Conservation (phyloP, 768 basidiomycete genomes). For the Kwoniella bestiolae region DNA sequence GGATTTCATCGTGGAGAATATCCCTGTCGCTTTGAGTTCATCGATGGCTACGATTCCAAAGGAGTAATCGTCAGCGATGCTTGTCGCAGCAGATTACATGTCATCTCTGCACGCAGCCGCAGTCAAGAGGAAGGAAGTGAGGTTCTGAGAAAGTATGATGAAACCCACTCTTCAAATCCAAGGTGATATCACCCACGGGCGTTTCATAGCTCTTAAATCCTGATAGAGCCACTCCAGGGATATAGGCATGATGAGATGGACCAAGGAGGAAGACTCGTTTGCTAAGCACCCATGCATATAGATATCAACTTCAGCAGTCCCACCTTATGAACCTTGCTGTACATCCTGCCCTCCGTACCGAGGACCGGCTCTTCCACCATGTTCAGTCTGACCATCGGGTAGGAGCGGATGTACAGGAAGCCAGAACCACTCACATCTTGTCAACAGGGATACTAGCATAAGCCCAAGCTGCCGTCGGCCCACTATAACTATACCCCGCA, state of each 20-base stretch:
- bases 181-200: slow-evolving; percentile 77
- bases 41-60: slow-evolving; percentile 64
- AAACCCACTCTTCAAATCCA: slow-evolving; percentile 80
- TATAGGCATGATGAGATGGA: slow-evolving; percentile 89
- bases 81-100: no score
- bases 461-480: slow-evolving; percentile 92
- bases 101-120: no score
- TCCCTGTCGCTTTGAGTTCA: slow-evolving; percentile 68
- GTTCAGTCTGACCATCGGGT: background rate
- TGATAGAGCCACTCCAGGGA: slow-evolving; percentile 84
- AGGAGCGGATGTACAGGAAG: background rate
- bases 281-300: slow-evolving; percentile 59
- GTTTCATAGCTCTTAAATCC: slow-evolving; percentile 78
- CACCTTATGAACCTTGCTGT: background rate
- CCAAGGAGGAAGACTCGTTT: slow-evolving; percentile 93
- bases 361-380: background rate
- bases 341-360: background rate
- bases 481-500: slow-evolving; percentile 94
- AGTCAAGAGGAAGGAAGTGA: no score
- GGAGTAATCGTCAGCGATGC: no score
- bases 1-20: slow-evolving; percentile 71
- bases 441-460: slow-evolving; percentile 83
- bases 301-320: background rate
- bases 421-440: slow-evolving; percentile 68
- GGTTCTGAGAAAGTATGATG: background rate